These are phyloP conservation scores for Syncephalastrum sp. DNA, from an alignment of 371 early-diverging fungal species.

Conservation along the genomic window DNA sequence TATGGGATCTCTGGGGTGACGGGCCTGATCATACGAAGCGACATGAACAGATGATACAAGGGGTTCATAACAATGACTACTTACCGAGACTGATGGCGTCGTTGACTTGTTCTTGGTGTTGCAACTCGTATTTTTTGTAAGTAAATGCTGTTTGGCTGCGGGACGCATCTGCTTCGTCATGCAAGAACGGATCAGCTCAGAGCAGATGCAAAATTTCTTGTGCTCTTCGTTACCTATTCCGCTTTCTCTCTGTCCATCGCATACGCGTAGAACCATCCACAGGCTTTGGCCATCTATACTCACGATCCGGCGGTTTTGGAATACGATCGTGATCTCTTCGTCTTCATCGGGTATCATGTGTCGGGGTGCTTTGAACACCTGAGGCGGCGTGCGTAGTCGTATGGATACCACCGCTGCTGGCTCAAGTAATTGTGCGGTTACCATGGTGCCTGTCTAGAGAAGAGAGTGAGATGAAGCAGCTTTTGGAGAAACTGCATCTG, in stretches of 20 bases:
- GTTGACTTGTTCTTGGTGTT: constrained; percentile 48
- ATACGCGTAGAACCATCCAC: constrained; percentile 60
- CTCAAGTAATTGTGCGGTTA: constrained; percentile 60
- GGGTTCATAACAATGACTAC: neutral
- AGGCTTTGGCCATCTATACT: constrained; percentile 63
- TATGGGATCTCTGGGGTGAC: constrained; percentile 21
- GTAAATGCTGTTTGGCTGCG: constrained; percentile 53
- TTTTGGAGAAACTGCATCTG: neutral
- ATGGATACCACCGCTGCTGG: constrained; percentile 48
- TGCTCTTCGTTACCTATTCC: constrained; percentile 21
- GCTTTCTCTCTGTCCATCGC: constrained; percentile 42
- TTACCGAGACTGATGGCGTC: constrained; percentile 56
- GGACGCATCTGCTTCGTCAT: constrained; percentile 31
- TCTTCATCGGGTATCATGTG: constrained; percentile 39
- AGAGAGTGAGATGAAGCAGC: neutral
- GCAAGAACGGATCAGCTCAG: neutral
- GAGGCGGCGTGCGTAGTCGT: constrained; percentile 52
- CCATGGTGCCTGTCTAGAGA: constrained; percentile 46
- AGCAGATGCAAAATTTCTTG: neutral
- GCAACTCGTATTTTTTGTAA: constrained; percentile 61
- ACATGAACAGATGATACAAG: neutral
- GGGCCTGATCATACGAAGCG: constrained; percentile 19
- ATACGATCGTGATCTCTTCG: constrained; percentile 60
- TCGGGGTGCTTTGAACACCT: constrained; percentile 26
- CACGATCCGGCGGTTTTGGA: constrained; percentile 50